phyloP scores from a whole-genome alignment of 2,329 filamentous ascomycete species.

The Bimuria novae-zelandiae region DNA sequence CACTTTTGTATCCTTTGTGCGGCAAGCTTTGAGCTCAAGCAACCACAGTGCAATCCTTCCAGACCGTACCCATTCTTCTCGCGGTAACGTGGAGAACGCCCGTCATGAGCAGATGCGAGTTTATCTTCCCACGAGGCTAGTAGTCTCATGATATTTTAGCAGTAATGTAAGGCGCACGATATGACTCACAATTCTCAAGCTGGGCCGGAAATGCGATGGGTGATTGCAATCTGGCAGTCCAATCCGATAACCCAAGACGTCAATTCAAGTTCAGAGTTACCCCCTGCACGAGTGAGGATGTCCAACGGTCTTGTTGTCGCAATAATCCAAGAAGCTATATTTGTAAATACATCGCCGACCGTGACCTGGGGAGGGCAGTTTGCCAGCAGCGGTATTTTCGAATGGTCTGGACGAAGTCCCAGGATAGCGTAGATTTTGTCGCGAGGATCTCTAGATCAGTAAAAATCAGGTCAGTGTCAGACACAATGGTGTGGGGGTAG shows the following conservation, averaged over 20 bases:
- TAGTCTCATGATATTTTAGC: no score
- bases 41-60: no score
- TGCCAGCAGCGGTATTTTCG: background rate
- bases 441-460: constrained; percentile 5
- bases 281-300: background rate
- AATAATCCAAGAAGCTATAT: background rate
- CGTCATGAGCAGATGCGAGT: no score
- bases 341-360: background rate
- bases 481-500: no score
- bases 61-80: no score
- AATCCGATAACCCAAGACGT: background rate
- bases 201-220: background rate
- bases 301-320: background rate
- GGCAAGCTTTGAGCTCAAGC: no score
- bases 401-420: background rate
- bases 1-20: no score
- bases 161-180: background rate
- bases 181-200: background rate
- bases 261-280: background rate
- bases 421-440: constrained; percentile 10
- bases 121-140: no score
- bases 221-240: background rate
- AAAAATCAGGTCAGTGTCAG: no score
- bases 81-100: no score
- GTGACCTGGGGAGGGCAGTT: background rate